These are phyloP conservation scores for Sugiyamaella pinicola DNA, from an alignment of 1,139 yeast species.

Conservation along the genomic window DNA sequence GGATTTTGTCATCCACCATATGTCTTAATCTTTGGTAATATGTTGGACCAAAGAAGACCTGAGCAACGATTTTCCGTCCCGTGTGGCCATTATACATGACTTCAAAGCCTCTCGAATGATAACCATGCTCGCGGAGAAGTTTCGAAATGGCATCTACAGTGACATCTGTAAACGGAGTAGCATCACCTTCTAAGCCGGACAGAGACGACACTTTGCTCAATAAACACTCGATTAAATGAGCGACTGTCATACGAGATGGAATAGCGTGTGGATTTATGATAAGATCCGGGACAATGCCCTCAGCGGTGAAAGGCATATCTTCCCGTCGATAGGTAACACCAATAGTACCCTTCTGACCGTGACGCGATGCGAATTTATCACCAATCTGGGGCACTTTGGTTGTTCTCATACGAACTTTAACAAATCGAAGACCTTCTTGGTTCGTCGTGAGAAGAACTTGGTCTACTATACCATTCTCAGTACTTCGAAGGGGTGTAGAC, in stretches of 20 bases:
- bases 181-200: slow-evolving; percentile 97
- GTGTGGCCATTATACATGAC: slow-evolving; percentile 99
- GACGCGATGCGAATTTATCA: slow-evolving; percentile 98
- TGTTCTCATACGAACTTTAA: slow-evolving; percentile 97
- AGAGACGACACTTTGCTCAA: slow-evolving; percentile 92
- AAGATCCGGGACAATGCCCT: slow-evolving; percentile 96
- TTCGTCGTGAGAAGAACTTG: slow-evolving; percentile 95
- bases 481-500: slow-evolving; percentile 92
- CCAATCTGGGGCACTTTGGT: slow-evolving; percentile 98
- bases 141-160: slow-evolving; percentile 96
- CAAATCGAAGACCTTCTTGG: slow-evolving; percentile 96
- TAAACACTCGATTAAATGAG: slow-evolving; percentile 97
- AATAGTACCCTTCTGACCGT: slow-evolving; percentile 99
- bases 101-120: slow-evolving; percentile 97
- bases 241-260: slow-evolving; percentile 99
- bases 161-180: slow-evolving; percentile 96
- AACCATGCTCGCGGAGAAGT: slow-evolving; percentile 90
- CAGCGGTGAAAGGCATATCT: slow-evolving; percentile 98
- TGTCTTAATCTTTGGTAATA: slow-evolving; percentile 98
- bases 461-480: slow-evolving; percentile 98
- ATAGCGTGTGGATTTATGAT: slow-evolving; percentile 98
- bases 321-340: slow-evolving; percentile 98
- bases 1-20: slow-evolving; percentile 99
- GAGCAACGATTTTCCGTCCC: slow-evolving; percentile 96
- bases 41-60: slow-evolving; percentile 97